Conservation (phyloP, 768 basidiomycete genomes). For the Kwoniella sp. region DNA sequence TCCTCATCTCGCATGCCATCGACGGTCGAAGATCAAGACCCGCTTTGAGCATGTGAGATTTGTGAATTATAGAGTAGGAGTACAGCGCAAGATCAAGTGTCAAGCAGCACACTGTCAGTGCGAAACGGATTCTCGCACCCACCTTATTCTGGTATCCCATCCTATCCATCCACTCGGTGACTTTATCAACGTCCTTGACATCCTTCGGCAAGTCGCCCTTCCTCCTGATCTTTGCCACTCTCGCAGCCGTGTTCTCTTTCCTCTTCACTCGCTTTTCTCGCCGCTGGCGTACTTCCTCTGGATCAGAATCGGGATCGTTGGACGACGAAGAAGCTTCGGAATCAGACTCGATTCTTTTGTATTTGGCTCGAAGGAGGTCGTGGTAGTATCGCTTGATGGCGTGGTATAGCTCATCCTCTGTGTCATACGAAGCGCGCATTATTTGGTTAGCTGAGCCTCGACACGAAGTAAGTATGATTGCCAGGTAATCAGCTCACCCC, state of each 20-base stretch:
- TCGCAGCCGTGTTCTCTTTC: slow-evolving; percentile 7
- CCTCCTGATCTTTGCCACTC: slow-evolving; percentile 22
- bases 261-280: slow-evolving; percentile 9
- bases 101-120: no score
- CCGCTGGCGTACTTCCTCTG: slow-evolving; percentile 19
- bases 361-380: slow-evolving; percentile 49
- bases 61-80: no score
- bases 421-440: not conserved
- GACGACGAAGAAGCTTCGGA: slow-evolving; percentile 27
- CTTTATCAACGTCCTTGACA: slow-evolving; percentile 42
- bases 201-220: slow-evolving; percentile 18
- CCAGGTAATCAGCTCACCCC: slow-evolving; percentile 60
- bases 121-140: no score
- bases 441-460: not conserved
- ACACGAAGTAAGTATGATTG: no score
- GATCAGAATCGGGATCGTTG: slow-evolving; percentile 25
- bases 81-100: no score
- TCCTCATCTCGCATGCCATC: no score
- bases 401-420: slow-evolving; percentile 41
- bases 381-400: slow-evolving; percentile 38
- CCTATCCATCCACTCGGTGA: slow-evolving; percentile 49
- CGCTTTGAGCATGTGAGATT: no score
- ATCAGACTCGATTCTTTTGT: slow-evolving; percentile 52
- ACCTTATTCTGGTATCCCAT: slow-evolving; percentile 42
- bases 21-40: no score